Base-by-base conservation (phyloP, 2,329 filamentous ascomycete genomes). In the Xylaria hypoxylon region DNA sequence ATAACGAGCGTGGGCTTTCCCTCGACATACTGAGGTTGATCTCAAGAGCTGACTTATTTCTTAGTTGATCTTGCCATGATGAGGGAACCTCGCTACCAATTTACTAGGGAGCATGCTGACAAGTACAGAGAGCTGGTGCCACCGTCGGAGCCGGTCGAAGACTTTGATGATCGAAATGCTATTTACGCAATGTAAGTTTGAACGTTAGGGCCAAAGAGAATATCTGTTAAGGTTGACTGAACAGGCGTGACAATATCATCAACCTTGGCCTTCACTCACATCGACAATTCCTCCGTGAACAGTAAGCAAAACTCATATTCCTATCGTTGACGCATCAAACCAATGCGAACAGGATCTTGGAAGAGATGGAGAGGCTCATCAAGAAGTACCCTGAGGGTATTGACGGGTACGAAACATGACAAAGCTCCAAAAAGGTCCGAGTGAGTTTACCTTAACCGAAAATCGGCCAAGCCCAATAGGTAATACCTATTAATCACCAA, bases 141-240 rank as follows among this genome's bases (percentile, higher is more conserved):
- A 28, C 57, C 61, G 1, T 72, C 75, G 2, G 62, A 59, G 3
- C 75, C 74, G 4, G 56, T 44, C 26, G 70, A 71, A 38, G 74
- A 77, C 45, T 68, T 64, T 26, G 74, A 76, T 47, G 75, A 73
- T 47, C 73, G 74, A 22, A 73, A 68, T 33, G 59, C 62, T 15
- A 60, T 77, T 8, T 77, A 76, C 60, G 62, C 68, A 5, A 68
- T 75, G 72, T 73, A 65, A 71, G 75, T 67, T 26, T 15, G 31
- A 10, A 8, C 5, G 5, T 19, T 15, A n/a, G n/a, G n/a, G n/a
- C n/a, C n/a, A n/a, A n/a, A n/a, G n/a, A n/a, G n/a, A n/a, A n/a
- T n/a, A n/a, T 8, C 38, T 42, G 38, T 15, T 42, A 3, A 7
- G 3, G 3, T 4, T 42, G 6, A 15, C 22, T 51, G 13, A 5